Evolutionary conservation across 75 land plant species (phyloP), one percentile per base, ranked within the genome.

Genomic region (Sequoia sempervirens): DNA sequence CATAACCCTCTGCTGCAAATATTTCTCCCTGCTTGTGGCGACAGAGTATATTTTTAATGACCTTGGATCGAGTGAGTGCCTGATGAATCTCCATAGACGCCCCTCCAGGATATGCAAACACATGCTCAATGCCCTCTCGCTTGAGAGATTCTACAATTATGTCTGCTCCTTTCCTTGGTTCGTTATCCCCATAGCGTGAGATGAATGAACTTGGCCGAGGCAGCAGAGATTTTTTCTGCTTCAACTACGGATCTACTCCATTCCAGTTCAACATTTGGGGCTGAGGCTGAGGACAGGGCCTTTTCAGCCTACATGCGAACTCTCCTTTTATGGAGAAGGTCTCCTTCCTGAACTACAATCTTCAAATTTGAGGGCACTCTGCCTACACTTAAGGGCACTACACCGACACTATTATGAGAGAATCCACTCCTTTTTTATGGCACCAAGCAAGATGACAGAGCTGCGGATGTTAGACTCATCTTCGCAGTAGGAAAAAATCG

Each of bases 1-100:
- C 97, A 83, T 95, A 94, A 2, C 99, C 99, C 76, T 95, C 97
- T 30, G 99, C 96, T 28, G 96, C 99, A 79, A 97, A 97, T 73
- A 92, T 81, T 82, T 94, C 99, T 34, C 96, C 99, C 75, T 97
- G 99, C 87, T 97, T 97, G 83, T 97, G 97, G 52, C 96, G 91
- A 79, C 96, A 93, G 52, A 97, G 95, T 58, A 90, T 88, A 85
- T 95, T 97, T 20, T 88, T 64, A 41, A 97, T 94, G 83, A 80
- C 32, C 7, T 37, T 82, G 40, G 98, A 97, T 53, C 98, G 85
- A 37, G 96, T 95, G 37, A 97, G 93, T 46, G 99, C 96, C 73
- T 97, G 99, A 81, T 94, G 97, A 83, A 90, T 90, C 82, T 90
- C 91, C 91, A 90, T 82, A 26, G 91, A 90, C 2, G 91, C 91